These are phyloP conservation scores for Backusella luteola DNA, from an alignment of 192 early-diverging fungal species.

Conservation along the genomic window DNA sequence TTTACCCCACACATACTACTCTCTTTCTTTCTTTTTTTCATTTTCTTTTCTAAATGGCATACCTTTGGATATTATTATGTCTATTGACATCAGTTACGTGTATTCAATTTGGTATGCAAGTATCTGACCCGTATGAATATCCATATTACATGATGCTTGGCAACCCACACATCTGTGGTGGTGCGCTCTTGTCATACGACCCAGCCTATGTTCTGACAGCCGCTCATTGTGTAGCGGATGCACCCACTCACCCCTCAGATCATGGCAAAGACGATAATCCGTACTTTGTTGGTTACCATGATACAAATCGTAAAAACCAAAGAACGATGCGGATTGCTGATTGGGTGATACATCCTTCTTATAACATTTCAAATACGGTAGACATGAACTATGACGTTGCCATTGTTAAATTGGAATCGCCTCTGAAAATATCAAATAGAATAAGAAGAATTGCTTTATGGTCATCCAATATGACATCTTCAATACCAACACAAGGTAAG, in stretches of 20 bases:
- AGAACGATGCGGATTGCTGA: neutral
- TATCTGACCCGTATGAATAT: constrained; percentile 19
- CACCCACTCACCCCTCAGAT: neutral
- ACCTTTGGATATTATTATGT: neutral
- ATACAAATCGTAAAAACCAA: constrained; percentile 18
- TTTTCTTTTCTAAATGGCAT: constrained; percentile 13
- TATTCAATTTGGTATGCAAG: constrained; percentile 21
- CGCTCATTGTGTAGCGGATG: constrained; percentile 29
- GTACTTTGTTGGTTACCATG: constrained; percentile 28
- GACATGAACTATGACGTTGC: constrained; percentile 32
- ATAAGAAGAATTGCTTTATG: constrained; percentile 20
- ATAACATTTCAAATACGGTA: constrained; percentile 3
- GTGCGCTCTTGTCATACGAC: constrained; percentile 23
- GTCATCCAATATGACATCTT: neutral
- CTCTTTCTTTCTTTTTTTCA: constrained; percentile 10
- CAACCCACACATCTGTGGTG: constrained; percentile 35
- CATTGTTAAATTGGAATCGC: constrained; percentile 13
- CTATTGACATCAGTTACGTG: neutral
- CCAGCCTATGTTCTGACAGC: constrained; percentile 30
- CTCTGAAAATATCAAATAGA: constrained; percentile 13
- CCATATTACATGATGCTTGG: constrained; percentile 27
- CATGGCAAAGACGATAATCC: constrained; percentile 3
- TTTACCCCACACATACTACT: neutral
- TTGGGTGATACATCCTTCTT: constrained; percentile 32
- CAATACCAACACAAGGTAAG: constrained; percentile 13